Evolutionary conservation across 345 rosid genomes (phyloP), one percentile per base, ranked within the genome.

Genomic region (Brassica cretica): DNA sequence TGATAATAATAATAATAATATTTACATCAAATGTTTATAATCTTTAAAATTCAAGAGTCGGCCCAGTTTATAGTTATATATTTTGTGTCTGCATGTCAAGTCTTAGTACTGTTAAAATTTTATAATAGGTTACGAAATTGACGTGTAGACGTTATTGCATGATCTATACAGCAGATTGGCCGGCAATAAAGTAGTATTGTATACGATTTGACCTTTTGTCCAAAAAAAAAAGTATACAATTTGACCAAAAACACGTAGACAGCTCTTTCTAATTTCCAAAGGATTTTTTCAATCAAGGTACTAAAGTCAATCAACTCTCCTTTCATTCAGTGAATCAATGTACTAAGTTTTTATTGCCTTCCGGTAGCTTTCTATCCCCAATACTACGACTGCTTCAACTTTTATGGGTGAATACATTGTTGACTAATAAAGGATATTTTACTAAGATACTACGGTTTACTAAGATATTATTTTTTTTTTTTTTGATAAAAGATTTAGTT

Each of bases 221-320:
- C 29, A 27, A 27, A 27, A 27, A 27, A 24, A 27, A 27, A 27
- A 27, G 29, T 27, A 27, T 27, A 35, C 64, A 60, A 8, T 41
- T 58, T 66, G 76, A 65, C 61, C 7, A 60, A 65, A 76, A 56
- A 58, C 66, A 27, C 6, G 37, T 62, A 25, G 16, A 62, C 41
- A 58, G 10, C 76, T 66, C 66, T 55, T 49, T 65, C 67, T 56
- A 18, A 76, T 12, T 56, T 56, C 76, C 61, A 65, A 71, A 37
- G 64, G 66, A 35, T 68, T 67, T 37, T 67, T 25, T 18, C 56
- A 63, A 63, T 15, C 66, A 71, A 6, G n/a, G 24, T 15, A 1
- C 3, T 29, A 71, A 66, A 78, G 76, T 78, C 81, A 78, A 71
- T 65, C 29, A 27, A 55, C 25, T 71, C 67, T 21, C 64, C 2